Base-by-base conservation (phyloP, 805 yeast species). In the Kregervanrija delftensis region DNA sequence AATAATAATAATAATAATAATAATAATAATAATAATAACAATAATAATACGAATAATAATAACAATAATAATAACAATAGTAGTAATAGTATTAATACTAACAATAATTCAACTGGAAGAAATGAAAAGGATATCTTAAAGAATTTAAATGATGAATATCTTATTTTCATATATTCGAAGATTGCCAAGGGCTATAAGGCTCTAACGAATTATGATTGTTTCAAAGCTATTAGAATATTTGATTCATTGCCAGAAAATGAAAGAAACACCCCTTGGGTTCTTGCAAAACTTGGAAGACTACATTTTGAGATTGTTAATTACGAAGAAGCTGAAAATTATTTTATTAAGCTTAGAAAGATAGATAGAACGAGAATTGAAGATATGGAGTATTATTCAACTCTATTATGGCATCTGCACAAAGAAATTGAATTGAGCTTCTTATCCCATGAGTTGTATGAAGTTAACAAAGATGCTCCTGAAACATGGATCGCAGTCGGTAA, bases 401-500 rank as follows among this genome's bases (percentile, higher is more conserved):
- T 89, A 30, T 69, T 91, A 47, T 91, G 99, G 99, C 98, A 93
- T 67, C 65, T 89, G 41, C 91, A 85, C 45, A 82, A 81, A 56
- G 89, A 85, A 40, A 76, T 79, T 15, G 90, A 83, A 44, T 70
- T 93, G 42, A 81, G 93, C n/a, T 80, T 74, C 55, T 69, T 93
- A 45, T 86, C 96, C 3, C 86, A 86, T 58, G 96, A 89, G 52
- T 68, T 91, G 36, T 70, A 81, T 49, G 86, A 81, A 46, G 67
- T 80, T 13, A 78, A 83, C 52, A 63, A 72, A n/a, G 54, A 58
- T 16, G 69, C 82, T 11, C 85, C 96, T 6, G 83, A 88, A 51
- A 81, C 96, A 0, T 91, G 99, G 98, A 84, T 93, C 51, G 82
- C 85, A 1, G 71, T 89, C 47, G 99, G 99, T 1, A 93, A 91